Evolutionary conservation across 1,139 yeast genomes (phyloP).

Genomic region (Geotrichum siamense): DNA sequence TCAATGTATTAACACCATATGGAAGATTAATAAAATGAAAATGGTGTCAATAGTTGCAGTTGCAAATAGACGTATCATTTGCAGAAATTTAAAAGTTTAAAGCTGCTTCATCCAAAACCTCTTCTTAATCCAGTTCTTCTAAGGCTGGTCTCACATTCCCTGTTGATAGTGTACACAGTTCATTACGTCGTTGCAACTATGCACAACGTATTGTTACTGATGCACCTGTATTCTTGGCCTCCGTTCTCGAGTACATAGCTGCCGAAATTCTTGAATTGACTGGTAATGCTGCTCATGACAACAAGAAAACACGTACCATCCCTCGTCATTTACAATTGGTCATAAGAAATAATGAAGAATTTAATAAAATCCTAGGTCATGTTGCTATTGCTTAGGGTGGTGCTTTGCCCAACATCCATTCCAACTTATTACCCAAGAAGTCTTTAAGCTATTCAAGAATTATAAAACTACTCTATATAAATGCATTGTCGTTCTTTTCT

Average conservation of each 20-base stretch:
- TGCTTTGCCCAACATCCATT: constrained; percentile 92
- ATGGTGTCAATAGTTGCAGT: too few species aligned
- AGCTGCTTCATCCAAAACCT: constrained; percentile 85
- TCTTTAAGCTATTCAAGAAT: constrained; percentile 8
- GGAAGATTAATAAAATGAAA: too few species aligned
- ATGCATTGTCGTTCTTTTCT: neutral
- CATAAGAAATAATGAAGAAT: constrained; percentile 96
- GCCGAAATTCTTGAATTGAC: constrained; percentile 98
- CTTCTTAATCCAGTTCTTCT: constrained; percentile 94
- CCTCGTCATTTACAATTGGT: constrained; percentile 98
- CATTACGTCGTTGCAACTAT: constrained; percentile 95
- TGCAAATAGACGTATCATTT: too few species aligned
- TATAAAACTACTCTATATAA: too few species aligned
- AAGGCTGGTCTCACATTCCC: constrained; percentile 99
- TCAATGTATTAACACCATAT: too few species aligned
- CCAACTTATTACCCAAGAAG: constrained; percentile 73
- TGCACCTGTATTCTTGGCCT: constrained; percentile 92
- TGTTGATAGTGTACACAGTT: constrained; percentile 98
- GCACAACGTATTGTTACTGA: constrained; percentile 99
- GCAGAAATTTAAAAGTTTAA: too few species aligned
- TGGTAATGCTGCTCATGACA: constrained; percentile 98
- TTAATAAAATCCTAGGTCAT: constrained; percentile 87
- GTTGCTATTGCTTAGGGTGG: constrained; percentile 97
- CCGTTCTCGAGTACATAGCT: constrained; percentile 91
- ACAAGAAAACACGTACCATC: constrained; percentile 95